Evolutionary conservation across 2,329 filamentous ascomycete genomes (phyloP).

Genomic region (Neurospora crassa): DNA sequence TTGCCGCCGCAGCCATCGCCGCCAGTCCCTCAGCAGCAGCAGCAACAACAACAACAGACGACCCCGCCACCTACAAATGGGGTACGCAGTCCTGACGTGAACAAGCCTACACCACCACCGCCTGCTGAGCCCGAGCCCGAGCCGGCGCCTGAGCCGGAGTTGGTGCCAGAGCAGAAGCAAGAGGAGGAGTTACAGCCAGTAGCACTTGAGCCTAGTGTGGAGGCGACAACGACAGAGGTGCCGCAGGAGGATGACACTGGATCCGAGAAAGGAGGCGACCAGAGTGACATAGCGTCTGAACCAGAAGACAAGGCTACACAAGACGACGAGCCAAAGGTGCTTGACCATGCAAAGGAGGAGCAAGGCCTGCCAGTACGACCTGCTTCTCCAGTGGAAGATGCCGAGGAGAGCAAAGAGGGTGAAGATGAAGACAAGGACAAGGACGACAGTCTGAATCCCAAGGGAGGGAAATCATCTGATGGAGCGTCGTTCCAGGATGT

Average conservation of each 20-base stretch:
- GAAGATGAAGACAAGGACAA: slow-evolving; percentile 25
- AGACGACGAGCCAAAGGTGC: slow-evolving; percentile 46
- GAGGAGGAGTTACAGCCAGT: slow-evolving; percentile 15
- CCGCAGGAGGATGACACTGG: slow-evolving; percentile 19
- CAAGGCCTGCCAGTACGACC: slow-evolving; percentile 44
- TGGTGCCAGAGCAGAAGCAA: slow-evolving; percentile 14
- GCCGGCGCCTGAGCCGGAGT: slow-evolving; percentile 6
- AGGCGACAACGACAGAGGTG: slow-evolving; percentile 21
- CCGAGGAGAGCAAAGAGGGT: slow-evolving; percentile 16
- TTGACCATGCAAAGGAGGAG: slow-evolving; percentile 44
- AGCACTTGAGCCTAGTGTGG: slow-evolving; percentile 11
- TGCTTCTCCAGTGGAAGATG: slow-evolving; percentile 16
- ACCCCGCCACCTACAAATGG: not conserved
- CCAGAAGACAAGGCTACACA: slow-evolving; percentile 26
- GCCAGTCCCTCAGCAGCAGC: slow-evolving; percentile 24
- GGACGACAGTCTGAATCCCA: slow-evolving; percentile 26
- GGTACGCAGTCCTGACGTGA: slow-evolving; percentile 4
- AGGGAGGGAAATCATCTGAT: slow-evolving; percentile 40
- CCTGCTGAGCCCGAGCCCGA: slow-evolving; percentile 15
- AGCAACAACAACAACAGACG: slow-evolving; percentile 23
- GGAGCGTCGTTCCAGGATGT: slow-evolving; percentile 56
- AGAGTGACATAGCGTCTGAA: slow-evolving; percentile 22
- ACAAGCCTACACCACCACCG: slow-evolving; percentile 19
- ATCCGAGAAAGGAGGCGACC: slow-evolving; percentile 20
- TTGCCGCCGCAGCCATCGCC: slow-evolving; percentile 8